Conservation (phyloP, 768 basidiomycete genomes). For the Podaxis carcinomalis region DNA sequence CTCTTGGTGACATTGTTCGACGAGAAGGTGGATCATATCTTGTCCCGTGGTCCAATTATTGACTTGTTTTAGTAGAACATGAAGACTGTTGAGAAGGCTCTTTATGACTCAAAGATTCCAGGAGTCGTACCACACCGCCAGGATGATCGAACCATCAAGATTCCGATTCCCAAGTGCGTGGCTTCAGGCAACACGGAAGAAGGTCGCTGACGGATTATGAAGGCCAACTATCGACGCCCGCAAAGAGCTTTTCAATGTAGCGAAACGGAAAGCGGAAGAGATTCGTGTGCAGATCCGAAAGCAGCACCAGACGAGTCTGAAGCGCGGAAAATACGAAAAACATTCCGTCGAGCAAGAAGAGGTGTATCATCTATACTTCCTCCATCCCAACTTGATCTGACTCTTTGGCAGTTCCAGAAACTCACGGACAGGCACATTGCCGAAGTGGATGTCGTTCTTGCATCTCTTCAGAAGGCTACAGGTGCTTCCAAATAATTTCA, state of each 20-base stretch:
- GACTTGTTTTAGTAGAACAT: conserved; percentile 50
- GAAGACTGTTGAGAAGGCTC: conserved; percentile 69
- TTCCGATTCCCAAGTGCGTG: conserved; percentile 75
- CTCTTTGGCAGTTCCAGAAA: conserved; percentile 61
- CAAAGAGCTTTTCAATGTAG: conserved; percentile 46
- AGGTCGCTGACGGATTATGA: background rate
- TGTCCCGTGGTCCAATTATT: conserved; percentile 14
- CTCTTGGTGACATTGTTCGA: conserved; percentile 76
- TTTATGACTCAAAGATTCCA: conserved; percentile 74
- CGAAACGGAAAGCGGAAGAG: conserved; percentile 69
- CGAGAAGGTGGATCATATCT: conserved; percentile 51
- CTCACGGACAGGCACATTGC: conserved; percentile 56
- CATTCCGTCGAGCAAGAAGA: conserved; percentile 68
- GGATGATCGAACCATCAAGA: conserved; percentile 68
- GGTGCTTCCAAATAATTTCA: conserved; percentile 18
- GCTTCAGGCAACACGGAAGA: background rate
- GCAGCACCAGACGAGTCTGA: conserved; percentile 60
- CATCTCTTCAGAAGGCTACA: conserved; percentile 57
- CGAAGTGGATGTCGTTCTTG: conserved; percentile 66
- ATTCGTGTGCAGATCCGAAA: conserved; percentile 72
- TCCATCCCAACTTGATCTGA: background rate
- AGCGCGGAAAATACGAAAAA: conserved; percentile 66
- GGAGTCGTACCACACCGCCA: conserved; percentile 67
- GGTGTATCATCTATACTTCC: conserved; percentile 33
- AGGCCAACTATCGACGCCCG: conserved; percentile 80